Conservation (phyloP, 202 grass and related monocot genomes). For the Miscanthus sacchariflorus region DNA sequence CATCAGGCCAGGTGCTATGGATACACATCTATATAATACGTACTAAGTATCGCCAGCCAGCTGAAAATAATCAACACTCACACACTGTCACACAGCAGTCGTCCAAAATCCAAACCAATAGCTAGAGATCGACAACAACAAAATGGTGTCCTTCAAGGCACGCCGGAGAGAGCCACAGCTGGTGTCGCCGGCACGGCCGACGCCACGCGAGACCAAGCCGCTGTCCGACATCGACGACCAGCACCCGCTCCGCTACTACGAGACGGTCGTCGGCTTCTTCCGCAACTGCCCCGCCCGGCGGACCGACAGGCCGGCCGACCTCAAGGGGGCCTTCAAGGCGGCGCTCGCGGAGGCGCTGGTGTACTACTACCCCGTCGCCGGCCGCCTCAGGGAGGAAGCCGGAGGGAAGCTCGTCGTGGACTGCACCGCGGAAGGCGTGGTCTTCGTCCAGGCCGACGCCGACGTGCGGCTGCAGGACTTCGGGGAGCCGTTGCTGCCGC, state of each 20-base stretch:
- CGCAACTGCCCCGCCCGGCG: not conserved
- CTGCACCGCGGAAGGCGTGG: constrained; percentile 61
- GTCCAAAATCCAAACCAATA: not conserved
- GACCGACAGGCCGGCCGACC: not conserved
- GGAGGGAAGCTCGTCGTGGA: constrained; percentile 59
- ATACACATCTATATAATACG: no score
- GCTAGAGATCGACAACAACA: not conserved
- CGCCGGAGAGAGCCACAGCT: not conserved
- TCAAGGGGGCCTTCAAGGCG: not conserved
- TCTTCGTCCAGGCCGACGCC: constrained; percentile 61
- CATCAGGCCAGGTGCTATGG: no score
- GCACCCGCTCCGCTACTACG: not conserved
- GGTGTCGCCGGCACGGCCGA: constrained; percentile 1
- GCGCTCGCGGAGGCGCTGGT: constrained; percentile 39
- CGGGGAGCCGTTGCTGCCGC: constrained; percentile 42
- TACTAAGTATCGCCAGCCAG: not conserved
- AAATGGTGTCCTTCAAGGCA: not conserved
- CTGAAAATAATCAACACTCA: not conserved
- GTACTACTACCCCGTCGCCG: constrained; percentile 41
- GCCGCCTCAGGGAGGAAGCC: constrained; percentile 12
- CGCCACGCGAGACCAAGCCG: constrained; percentile 3
- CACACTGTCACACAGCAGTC: not conserved
- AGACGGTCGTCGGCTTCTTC: not conserved
- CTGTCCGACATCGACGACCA: constrained; percentile 32
- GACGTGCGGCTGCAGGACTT: constrained; percentile 50